These are phyloP conservation scores for Trifolium fragiferum DNA, from an alignment of 306 rosid species.

Conservation along the genomic window DNA sequence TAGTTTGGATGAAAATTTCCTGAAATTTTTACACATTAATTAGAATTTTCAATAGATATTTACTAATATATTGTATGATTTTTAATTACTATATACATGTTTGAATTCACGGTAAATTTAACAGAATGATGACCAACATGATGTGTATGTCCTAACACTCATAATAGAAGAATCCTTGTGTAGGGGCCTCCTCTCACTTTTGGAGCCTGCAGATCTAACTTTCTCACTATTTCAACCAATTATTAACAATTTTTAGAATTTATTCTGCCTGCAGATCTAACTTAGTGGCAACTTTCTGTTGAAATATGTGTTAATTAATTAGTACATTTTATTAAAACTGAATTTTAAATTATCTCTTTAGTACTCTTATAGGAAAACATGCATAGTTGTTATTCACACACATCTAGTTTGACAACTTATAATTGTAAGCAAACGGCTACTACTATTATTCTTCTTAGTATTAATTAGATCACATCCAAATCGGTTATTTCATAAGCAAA, in stretches of 20 bases:
- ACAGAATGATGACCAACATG: too few relatives aligned
- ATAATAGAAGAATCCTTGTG: constrained; percentile 11
- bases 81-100: too few relatives aligned
- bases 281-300: constrained; percentile 9
- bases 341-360: background rate
- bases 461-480: constrained; percentile 3
- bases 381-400: too few relatives aligned
- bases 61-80: too few relatives aligned
- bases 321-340: background rate
- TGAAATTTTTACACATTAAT: too few relatives aligned
- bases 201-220: constrained; percentile 27
- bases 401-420: background rate
- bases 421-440: background rate
- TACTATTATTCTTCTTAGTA: background rate
- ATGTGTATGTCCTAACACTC: too few relatives aligned
- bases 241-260: background rate
- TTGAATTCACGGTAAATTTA: too few relatives aligned
- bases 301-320: background rate
- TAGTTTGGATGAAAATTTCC: too few relatives aligned
- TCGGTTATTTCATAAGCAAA: constrained; percentile 6
- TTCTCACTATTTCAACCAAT: constrained; percentile 8
- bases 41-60: too few relatives aligned
- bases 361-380: background rate
- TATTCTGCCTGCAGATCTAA: constrained; percentile 8
- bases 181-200: constrained; percentile 9